Base-by-base conservation (phyloP, 169 alveolate species). In the Cryptosporidium canis region DNA sequence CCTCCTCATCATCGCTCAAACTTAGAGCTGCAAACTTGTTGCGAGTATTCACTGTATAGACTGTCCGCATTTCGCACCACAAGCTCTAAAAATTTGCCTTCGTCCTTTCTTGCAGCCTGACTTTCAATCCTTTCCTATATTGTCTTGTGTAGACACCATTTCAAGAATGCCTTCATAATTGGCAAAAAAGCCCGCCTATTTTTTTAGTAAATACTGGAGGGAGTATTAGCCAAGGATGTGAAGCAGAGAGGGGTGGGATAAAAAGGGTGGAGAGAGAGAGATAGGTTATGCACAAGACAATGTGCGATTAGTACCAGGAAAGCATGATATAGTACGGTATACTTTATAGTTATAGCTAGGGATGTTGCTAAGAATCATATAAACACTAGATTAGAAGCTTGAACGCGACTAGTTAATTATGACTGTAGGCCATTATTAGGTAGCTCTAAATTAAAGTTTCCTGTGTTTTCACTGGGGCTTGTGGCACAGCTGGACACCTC, bases 11-110 rank as follows among this genome's bases (percentile, higher is more conserved):
- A 58, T 77, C 87, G 55, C 77, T 58, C n/a, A 56, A 35, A 44
- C 87, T 77, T 37, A 77, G 39, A 21, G 87, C 87, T 58, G 87
- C 87, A 58, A 77, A 77, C 87, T 77, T 77, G 61, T 77, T 77
- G 29, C 87, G 14, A 12, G 87, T 77, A 61, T 77, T 77, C 4
- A 77, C 72, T 44, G 87, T 58, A 53, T 77, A 77, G 4, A 77
- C 72, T 2, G 72, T 61, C 51, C 77, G 70, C 87, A 77, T 77
- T 77, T 61, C 66, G 33, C 53, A 67, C 31, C 53, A 24, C 24
- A 27, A 35, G 27, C 1, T 67, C 11, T 18, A 51, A 18, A 21
- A 7, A 8, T 21, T n/a, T 21, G 11, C 63, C 63, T 51, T 48
- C 24, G 27, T 18, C 55, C 29, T 71, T 31, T 71, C 47, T 21